Evolutionary conservation across 176 grass and related monocot species (phyloP).

Genomic region (Tuctoria greenei): DNA sequence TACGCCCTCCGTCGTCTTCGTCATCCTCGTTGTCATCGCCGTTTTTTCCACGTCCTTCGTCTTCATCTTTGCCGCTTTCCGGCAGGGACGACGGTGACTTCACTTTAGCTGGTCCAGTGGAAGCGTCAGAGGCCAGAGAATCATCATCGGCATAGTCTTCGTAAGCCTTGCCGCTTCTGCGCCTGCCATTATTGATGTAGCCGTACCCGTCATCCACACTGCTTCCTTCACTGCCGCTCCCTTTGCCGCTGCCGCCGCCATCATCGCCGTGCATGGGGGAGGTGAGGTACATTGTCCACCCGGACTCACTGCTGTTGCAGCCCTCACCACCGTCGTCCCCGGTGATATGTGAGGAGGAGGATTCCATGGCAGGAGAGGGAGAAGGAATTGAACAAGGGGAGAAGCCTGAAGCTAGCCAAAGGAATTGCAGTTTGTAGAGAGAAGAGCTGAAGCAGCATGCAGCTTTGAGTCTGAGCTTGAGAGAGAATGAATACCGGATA

Average conservation of each 20-base stretch:
- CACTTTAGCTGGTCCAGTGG: slow-evolving; percentile 56
- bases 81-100: slow-evolving; percentile 30
- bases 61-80: background rate
- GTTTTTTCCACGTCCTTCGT: background rate
- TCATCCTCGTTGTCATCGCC: background rate
- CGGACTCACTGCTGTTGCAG: slow-evolving; percentile 80
- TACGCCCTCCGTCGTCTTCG: background rate
- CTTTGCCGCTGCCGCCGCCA: slow-evolving; percentile 35
- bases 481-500: slow-evolving; percentile 15
- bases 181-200: slow-evolving; percentile 24
- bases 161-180: slow-evolving; percentile 30
- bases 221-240: slow-evolving; percentile 42
- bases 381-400: background rate
- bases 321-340: slow-evolving; percentile 60
- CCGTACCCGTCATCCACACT: slow-evolving; percentile 50
- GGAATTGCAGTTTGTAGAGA: slow-evolving; percentile 13
- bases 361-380: slow-evolving; percentile 44
- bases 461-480: slow-evolving; percentile 17
- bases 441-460: background rate
- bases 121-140: slow-evolving; percentile 84
- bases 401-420: slow-evolving; percentile 15
- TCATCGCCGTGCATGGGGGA: slow-evolving; percentile 62
- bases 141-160: slow-evolving; percentile 47
- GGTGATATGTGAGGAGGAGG: slow-evolving; percentile 58
- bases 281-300: slow-evolving; percentile 90